A percentile compares a stretch with the other conserved stretches of the same genome.
Conservation (phyloP, 2,329 filamentous ascomycete genomes). For the Beauveria asiatica region DNA sequence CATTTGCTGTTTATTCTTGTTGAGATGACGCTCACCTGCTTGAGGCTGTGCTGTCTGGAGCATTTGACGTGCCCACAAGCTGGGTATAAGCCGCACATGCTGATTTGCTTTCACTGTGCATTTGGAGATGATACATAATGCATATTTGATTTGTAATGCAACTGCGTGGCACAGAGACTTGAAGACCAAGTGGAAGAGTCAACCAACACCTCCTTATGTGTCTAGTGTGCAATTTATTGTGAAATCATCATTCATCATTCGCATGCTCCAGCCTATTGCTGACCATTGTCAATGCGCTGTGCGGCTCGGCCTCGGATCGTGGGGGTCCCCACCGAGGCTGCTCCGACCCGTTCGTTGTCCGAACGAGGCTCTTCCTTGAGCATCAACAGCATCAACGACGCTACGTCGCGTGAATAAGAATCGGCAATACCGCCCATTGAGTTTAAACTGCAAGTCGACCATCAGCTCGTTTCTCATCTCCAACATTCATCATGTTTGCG, state of each 20-base stretch:
- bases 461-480: background rate
- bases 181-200: too few species aligned
- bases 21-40: too few species aligned
- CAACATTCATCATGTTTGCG: constrained; percentile 24
- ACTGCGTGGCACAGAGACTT: background rate
- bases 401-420: background rate
- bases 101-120: too few species aligned
- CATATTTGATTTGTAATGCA: background rate
- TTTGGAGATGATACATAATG: too few species aligned
- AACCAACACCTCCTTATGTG: background rate
- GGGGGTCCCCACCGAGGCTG: background rate
- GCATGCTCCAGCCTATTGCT: background rate
- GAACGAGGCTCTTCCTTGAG: background rate
- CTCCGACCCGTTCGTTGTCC: background rate
- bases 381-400: background rate
- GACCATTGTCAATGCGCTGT: background rate
- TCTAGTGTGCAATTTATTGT: background rate
- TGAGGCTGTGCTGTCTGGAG: too few species aligned
- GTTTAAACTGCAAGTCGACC: background rate
- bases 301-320: constrained; percentile 5
- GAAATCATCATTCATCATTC: background rate
- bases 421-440: background rate
- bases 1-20: too few species aligned
- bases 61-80: too few species aligned
- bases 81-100: too few species aligned